Evolutionary conservation across 306 rosid species (phyloP).

Genomic region (Elaeagnus macrophylla): DNA sequence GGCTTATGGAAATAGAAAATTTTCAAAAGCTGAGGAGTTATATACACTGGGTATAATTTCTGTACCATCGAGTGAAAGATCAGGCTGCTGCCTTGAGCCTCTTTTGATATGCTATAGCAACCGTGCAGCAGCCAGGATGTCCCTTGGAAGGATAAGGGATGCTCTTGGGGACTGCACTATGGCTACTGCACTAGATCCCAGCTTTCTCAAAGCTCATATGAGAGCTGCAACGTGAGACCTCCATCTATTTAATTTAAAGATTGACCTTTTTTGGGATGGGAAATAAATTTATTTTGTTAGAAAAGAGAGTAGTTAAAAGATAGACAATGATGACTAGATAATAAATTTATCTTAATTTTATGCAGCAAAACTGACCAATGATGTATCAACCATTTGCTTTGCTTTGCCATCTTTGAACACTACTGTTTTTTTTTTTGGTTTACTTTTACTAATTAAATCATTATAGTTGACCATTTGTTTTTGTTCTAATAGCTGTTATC

Average conservation of each 20-base stretch:
- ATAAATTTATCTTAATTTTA: not conserved
- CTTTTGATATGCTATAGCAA: conserved; percentile 81
- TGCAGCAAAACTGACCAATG: not conserved
- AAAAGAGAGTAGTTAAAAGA: no score
- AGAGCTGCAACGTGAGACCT: conserved; percentile 75
- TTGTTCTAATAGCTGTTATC: conserved; percentile 53
- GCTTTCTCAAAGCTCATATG: conserved; percentile 66
- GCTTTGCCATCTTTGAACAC: not conserved
- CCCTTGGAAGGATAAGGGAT: conserved; percentile 69
- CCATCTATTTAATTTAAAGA: conserved; percentile 11
- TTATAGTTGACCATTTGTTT: not conserved
- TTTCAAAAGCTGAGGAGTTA: conserved; percentile 71
- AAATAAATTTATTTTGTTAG: no score
- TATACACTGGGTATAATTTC: conserved; percentile 72
- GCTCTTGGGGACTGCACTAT: conserved; percentile 69
- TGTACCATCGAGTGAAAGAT: conserved; percentile 55
- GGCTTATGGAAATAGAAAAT: conserved; percentile 57
- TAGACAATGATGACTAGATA: not conserved
- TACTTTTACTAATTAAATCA: not conserved
- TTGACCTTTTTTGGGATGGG: no score
- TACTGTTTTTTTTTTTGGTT: not conserved
- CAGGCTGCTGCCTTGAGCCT: conserved; percentile 46
- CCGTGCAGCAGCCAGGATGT: conserved; percentile 76
- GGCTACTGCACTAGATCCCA: conserved; percentile 63
- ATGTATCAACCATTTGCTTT: not conserved